Evolutionary conservation across 805 yeast species (phyloP), one percentile per base, ranked within the genome.

Genomic region (Saccharomycopsis sp.): DNA sequence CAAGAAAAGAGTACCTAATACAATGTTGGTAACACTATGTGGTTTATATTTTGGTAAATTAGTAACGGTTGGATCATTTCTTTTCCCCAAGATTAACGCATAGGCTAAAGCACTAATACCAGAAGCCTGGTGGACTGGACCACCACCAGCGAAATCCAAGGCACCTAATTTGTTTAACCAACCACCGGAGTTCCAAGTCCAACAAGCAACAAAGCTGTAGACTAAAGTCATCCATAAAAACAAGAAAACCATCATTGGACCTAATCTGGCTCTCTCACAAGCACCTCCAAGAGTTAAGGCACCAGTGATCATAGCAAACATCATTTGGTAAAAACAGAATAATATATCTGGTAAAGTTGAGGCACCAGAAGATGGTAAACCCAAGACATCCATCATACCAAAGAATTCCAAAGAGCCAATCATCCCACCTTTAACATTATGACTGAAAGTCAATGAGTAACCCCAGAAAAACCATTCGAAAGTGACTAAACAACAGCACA

Each of bases 401-500:
- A 90, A 87, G 65, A 85, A 81, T 56, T 74, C 74, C 60, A 90
- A 69, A 50, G 86, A 76, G 45, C 98, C 98, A 54, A 87, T 70
- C 64, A 88, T 84, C 16, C 68, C 72, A 11, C 85, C 74, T 38
- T 61, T 60, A 13, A 77, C 79, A 47, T 71, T 66, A 59, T 81
- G 85, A 21, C 90, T 72, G 61, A 90, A 90, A 16, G 87, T 81
- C 47, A 93, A 72, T 11, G 97, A 85, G 65, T 85, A 90, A 51
- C 97, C 98, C 96, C 97, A 88, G 70, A 88, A 89, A 66, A 88
- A 93, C 97, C 98, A 90, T 64, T 93, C 96, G 75, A 93, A 87
- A 1, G 84, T 66, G 5, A 88, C 79, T 26, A 90, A 68, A 54
- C 93, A 80, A 17, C 79, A 79, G 17, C 94, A 87, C 85, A 87